Evolutionary conservation across 176 grass and related monocot species (phyloP).

Genomic region (Oryza officinalis): DNA sequence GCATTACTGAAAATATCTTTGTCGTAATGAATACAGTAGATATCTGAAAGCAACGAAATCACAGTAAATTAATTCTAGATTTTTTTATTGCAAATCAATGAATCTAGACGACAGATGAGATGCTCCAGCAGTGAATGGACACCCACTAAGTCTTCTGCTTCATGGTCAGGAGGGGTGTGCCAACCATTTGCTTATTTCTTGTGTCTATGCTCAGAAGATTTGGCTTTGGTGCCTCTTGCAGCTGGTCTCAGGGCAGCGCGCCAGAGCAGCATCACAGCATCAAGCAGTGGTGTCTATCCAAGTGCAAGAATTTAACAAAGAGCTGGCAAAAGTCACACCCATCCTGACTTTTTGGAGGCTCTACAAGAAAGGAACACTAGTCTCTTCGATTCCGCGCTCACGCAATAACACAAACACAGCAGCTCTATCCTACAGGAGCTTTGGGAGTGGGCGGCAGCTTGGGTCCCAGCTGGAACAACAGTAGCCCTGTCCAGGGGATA

Average conservation of each 20-base stretch:
- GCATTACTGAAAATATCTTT: conserved; percentile 13
- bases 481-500: neutral
- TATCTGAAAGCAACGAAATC: neutral
- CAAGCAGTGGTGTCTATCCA: neutral
- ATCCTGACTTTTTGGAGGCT: neutral
- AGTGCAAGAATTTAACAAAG: neutral
- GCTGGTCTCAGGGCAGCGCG: neutral
- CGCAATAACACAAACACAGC: neutral
- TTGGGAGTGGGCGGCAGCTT: neutral
- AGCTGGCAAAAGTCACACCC: neutral
- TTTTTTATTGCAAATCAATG: neutral
- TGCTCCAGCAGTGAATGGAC: too few species aligned
- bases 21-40: neutral
- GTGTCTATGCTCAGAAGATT: too few species aligned
- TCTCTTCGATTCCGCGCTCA: neutral
- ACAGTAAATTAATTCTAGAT: neutral
- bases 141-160: neutral
- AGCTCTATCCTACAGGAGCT: neutral
- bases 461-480: too few species aligned
- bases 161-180: neutral
- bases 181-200: neutral
- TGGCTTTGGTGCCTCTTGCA: neutral
- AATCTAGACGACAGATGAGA: neutral
- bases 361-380: neutral
- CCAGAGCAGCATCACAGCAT: neutral